Evolutionary conservation across 495 filamentous ascomycete genomes (phyloP).

Genomic region (Xylaria palmicola): DNA sequence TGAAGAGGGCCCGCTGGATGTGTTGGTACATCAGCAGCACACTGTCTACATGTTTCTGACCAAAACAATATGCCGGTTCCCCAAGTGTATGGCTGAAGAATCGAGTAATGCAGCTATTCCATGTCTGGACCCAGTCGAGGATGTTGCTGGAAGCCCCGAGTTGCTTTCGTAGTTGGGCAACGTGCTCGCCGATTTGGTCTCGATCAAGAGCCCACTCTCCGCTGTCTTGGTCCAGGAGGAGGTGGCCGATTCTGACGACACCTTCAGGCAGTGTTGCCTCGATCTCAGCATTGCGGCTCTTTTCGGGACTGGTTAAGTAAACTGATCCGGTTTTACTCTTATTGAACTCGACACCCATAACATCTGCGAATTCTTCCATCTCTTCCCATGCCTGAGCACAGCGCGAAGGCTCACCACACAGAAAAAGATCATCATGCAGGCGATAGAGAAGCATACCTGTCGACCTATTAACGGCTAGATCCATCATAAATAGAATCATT

Average conservation of each 20-base stretch:
- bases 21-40: constrained; percentile 56
- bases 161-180: constrained; percentile 59
- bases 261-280: constrained; percentile 50
- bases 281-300: constrained; percentile 20
- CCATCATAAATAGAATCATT: constrained; percentile 63
- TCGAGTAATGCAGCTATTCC: constrained; percentile 62
- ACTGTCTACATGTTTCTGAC: constrained; percentile 61
- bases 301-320: constrained; percentile 31
- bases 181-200: constrained; percentile 58
- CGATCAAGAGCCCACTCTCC: constrained; percentile 64
- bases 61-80: constrained; percentile 63
- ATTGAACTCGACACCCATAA: constrained; percentile 63
- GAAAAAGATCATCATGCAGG: constrained; percentile 69
- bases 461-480: constrained; percentile 61
- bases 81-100: constrained; percentile 71
- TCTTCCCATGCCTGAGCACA: constrained; percentile 58
- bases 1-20: constrained; percentile 55
- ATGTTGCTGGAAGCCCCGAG: constrained; percentile 54
- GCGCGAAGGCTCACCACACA: constrained; percentile 57
- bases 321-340: constrained; percentile 62
- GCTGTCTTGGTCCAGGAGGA: constrained; percentile 52
- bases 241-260: constrained; percentile 61
- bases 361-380: constrained; percentile 54
- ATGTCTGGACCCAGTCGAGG: constrained; percentile 64
- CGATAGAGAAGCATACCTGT: constrained; percentile 61